Evolutionary conservation across 345 rosid genomes (phyloP), one percentile per base, ranked within the genome.

Genomic region (Acer campestre): DNA sequence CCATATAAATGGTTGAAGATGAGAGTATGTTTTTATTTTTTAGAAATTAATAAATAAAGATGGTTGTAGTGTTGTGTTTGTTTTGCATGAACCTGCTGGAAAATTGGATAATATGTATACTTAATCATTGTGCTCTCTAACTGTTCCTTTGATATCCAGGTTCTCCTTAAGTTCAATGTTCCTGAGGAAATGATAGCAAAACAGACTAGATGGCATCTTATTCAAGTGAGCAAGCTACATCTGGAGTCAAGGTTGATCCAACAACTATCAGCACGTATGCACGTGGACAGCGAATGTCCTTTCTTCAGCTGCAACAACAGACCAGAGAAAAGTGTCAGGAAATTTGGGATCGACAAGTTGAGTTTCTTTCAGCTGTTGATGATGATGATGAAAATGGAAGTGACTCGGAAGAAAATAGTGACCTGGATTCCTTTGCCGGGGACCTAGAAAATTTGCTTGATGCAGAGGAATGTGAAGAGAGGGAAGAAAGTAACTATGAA

Each of bases 181-280:
- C 90, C 93, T 14, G 98, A 96, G 79, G 98, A 94, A 77, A 85
- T 88, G 80, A 92, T 94, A 77, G 91, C 97, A 77, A 96, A 89
- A 82, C 97, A 87, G 85, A 96, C 98, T 46, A 89, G 99, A 79
- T 94, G 98, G 99, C 99, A 96, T 80, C 97, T 98, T 70, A 96
- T 96, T 96, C 97, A 74, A 94, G 99, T 85, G 99, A 94, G 85
- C 98, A 96, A 89, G 97, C 99, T 70, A 89, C 96, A 75, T 89
- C 98, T 44, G 98, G 99, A 18, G 90, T 94, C 77, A 90, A 94
- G 85, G 99, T 96, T 68, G 99, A 94, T 81, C 95, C 97, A 73
- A 89, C 97, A 77, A 92, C 99, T 58, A 94, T 94, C 76, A 85
- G 93, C 83, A 94, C 92, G 82, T 96, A 94, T 90, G 99, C 99